phyloP scores from a whole-genome alignment of 805 yeast species.

The Lipomyces yamadae region DNA sequence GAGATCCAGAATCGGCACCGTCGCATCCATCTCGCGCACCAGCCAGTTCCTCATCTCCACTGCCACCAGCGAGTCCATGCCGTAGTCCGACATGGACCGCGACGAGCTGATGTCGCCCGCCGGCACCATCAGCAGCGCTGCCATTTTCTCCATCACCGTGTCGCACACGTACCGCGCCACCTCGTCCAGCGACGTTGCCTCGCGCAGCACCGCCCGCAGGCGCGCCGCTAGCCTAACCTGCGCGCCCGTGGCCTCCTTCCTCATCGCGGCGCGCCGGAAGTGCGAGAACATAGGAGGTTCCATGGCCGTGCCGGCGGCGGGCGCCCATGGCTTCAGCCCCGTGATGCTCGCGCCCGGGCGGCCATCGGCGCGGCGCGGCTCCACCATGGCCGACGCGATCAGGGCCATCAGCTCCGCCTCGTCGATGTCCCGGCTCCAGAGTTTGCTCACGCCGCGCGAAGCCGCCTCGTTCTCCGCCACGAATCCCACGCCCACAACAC shows the following conservation, averaged over 20 bases:
- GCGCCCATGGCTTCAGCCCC: neutral
- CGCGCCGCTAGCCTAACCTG: neutral
- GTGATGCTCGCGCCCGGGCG: neutral
- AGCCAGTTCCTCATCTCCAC: neutral
- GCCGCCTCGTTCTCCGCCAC: neutral
- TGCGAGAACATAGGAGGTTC: neutral
- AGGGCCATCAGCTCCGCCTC: conserved; percentile 1
- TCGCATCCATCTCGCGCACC: neutral
- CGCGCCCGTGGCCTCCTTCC: conserved; percentile 1
- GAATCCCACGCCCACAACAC: neutral
- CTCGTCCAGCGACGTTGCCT: neutral
- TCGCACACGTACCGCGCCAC: neutral
- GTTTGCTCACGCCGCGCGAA: neutral
- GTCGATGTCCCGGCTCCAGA: neutral
- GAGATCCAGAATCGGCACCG: neutral
- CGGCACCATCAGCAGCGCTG: neutral
- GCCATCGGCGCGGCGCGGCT: neutral
- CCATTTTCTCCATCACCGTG: neutral
- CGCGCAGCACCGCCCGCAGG: neutral
- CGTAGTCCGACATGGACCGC: neutral
- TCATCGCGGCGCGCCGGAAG: neutral
- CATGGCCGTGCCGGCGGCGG: neutral
- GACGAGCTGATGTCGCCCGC: neutral
- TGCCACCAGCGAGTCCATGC: neutral
- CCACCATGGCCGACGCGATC: neutral